Conservation (phyloP, 805 yeast genomes). For the Zygotorulaspora sp. region DNA sequence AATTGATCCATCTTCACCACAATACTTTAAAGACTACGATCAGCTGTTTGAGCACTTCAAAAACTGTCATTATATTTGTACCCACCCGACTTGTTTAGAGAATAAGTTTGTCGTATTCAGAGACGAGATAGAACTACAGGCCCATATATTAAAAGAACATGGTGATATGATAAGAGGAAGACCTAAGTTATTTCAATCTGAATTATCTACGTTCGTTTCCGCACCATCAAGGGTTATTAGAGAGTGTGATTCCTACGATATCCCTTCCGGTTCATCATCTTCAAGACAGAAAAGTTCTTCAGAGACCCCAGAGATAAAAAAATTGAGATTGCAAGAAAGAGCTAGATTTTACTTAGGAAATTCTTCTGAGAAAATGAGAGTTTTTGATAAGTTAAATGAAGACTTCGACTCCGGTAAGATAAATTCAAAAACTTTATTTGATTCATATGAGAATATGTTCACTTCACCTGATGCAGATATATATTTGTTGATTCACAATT, state of each 20-base stretch:
- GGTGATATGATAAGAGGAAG: conserved; percentile 29
- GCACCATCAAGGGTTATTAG: conserved; percentile 30
- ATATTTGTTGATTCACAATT: conserved; percentile 53
- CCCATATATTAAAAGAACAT: conserved; percentile 85
- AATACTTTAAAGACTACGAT: conserved; percentile 74
- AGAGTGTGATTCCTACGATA: conserved; percentile 15
- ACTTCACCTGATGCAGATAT: conserved; percentile 44
- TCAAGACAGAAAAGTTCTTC: conserved; percentile 25
- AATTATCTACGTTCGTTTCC: conserved; percentile 54
- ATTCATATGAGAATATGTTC: conserved; percentile 48
- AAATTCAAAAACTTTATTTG: conserved; percentile 45
- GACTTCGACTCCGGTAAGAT: conserved; percentile 44
- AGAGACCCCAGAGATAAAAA: conserved; percentile 44
- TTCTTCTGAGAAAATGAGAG: conserved; percentile 41
- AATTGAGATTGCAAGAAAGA: conserved; percentile 69
- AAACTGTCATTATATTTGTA: conserved; percentile 70
- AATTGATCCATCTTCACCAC: conserved; percentile 54
- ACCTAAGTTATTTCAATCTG: conserved; percentile 48
- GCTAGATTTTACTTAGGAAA: conserved; percentile 74
- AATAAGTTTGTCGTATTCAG: conserved; percentile 88
- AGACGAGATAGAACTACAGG: conserved; percentile 78
- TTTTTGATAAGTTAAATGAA: conserved; percentile 48
- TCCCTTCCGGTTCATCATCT: conserved; percentile 5
- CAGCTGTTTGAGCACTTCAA: conserved; percentile 71
- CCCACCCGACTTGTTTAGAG: conserved; percentile 73